Conservation (phyloP, 1,284 basidiomycete genomes). For the Cutaneotrichosporon cyanovorans region DNA sequence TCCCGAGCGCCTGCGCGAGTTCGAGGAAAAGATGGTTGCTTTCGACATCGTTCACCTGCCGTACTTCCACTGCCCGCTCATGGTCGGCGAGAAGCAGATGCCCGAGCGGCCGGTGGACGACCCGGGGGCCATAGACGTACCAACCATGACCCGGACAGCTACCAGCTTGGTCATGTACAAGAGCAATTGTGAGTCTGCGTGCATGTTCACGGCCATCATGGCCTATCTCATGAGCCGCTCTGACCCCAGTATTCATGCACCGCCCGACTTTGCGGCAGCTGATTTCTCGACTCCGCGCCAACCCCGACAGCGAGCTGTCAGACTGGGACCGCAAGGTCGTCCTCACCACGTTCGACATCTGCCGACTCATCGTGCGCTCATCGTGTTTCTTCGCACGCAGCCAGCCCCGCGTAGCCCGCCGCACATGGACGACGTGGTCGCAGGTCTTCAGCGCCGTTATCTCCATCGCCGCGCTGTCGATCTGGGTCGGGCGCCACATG, state of each 20-base stretch:
- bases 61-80: slow-evolving; percentile 27
- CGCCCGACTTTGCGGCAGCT: slow-evolving; percentile 33
- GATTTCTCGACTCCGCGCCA: slow-evolving; percentile 24
- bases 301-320: slow-evolving; percentile 16
- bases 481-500: slow-evolving; percentile 35
- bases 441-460: slow-evolving; percentile 39
- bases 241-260: slow-evolving; percentile 29
- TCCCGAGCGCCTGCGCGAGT: slow-evolving; percentile 22
- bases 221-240: not conserved
- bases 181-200: slow-evolving; percentile 29
- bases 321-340: slow-evolving; percentile 25
- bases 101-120: slow-evolving; percentile 16
- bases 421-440: slow-evolving; percentile 36
- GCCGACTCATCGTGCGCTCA: slow-evolving; percentile 25
- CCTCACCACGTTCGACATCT: slow-evolving; percentile 28
- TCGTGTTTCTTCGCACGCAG: slow-evolving; percentile 30
- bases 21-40: slow-evolving; percentile 21
- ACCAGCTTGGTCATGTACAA: slow-evolving; percentile 37
- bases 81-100: slow-evolving; percentile 21
- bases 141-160: slow-evolving; percentile 9
- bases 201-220: too few species aligned
- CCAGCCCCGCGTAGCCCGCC: slow-evolving; percentile 31
- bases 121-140: not conserved
- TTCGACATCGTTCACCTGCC: slow-evolving; percentile 21
- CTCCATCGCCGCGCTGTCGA: slow-evolving; percentile 35